phyloP scores from a whole-genome alignment of 225 moss, liverwort and hornwort species.

The Sphagnum contortum region DNA sequence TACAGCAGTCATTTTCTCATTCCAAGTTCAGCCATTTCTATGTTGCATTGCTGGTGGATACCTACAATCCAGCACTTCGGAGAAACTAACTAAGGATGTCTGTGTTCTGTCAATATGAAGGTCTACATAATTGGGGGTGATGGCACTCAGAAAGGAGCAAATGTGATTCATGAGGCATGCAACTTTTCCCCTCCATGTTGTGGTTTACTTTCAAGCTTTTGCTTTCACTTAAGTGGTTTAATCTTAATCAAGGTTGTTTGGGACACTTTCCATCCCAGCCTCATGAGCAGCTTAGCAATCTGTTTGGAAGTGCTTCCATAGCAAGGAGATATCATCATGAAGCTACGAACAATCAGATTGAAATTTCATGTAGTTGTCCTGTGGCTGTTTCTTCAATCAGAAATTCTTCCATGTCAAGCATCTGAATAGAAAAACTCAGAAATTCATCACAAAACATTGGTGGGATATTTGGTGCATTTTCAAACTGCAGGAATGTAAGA shows the following conservation, averaged over 20 bases:
- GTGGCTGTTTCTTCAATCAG: not conserved
- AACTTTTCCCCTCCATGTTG: not conserved
- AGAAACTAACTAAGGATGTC: not conserved
- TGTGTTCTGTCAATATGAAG: slow-evolving; percentile 13
- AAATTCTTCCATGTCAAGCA: not conserved
- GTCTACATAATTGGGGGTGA: slow-evolving; percentile 64
- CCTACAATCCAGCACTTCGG: not conserved
- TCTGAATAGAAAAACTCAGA: not conserved
- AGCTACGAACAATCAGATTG: too few relatives aligned
- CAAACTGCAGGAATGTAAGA: slow-evolving; percentile 38
- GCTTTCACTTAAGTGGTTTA: not conserved
- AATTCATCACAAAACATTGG: not conserved
- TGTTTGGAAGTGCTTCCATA: too few relatives aligned
- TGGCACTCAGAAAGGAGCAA: slow-evolving; percentile 58
- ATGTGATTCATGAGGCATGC: slow-evolving; percentile 40
- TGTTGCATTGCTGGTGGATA: not conserved
- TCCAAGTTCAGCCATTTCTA: too few relatives aligned
- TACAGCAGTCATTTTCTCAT: too few relatives aligned
- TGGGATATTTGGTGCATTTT: slow-evolving; percentile 1
- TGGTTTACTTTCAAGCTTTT: not conserved
- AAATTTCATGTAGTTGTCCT: not conserved
- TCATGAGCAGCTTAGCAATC: too few relatives aligned
- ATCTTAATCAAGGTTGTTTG: not conserved
- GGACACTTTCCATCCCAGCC: too few relatives aligned
- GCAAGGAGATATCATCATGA: too few relatives aligned